phyloP scores from a whole-genome alignment of 1,284 basidiomycete species.

The Tilletia horrida region DNA sequence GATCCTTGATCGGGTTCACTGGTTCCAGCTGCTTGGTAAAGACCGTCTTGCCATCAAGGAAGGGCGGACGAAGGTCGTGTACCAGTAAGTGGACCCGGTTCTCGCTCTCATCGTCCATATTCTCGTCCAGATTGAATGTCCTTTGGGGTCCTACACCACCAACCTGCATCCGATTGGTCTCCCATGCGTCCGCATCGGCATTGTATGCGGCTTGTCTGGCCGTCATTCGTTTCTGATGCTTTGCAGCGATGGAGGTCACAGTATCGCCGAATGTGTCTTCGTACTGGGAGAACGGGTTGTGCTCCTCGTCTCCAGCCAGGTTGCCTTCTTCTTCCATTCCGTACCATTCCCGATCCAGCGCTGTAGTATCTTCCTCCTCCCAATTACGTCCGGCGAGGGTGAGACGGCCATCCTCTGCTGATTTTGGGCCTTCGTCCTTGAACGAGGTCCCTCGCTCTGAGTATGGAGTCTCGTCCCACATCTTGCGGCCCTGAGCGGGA shows the following conservation, averaged over 20 bases:
- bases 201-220: slow-evolving; percentile 60
- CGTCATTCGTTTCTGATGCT: slow-evolving; percentile 47
- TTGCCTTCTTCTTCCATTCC: slow-evolving; percentile 45
- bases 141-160: slow-evolving; percentile 82
- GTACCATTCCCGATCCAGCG: slow-evolving; percentile 48
- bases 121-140: slow-evolving; percentile 72
- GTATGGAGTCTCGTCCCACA: background rate
- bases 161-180: slow-evolving; percentile 91
- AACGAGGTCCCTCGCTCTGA: background rate
- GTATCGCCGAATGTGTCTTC: slow-evolving; percentile 62
- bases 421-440: slow-evolving; percentile 56
- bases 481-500: background rate
- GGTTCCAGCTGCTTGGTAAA: slow-evolving; percentile 96
- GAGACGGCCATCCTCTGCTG: slow-evolving; percentile 62
- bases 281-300: slow-evolving; percentile 88
- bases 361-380: slow-evolving; percentile 35
- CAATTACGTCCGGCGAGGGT: slow-evolving; percentile 29
- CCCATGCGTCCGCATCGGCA: slow-evolving; percentile 96
- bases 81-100: slow-evolving; percentile 94
- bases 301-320: slow-evolving; percentile 74
- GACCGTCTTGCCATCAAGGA: slow-evolving; percentile 90
- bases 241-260: slow-evolving; percentile 28
- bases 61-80: slow-evolving; percentile 94
- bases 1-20: slow-evolving; percentile 91
- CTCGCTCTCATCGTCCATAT: slow-evolving; percentile 77